Evolutionary conservation across 805 yeast species (phyloP).

Genomic region (Cyberlindnera americana): DNA sequence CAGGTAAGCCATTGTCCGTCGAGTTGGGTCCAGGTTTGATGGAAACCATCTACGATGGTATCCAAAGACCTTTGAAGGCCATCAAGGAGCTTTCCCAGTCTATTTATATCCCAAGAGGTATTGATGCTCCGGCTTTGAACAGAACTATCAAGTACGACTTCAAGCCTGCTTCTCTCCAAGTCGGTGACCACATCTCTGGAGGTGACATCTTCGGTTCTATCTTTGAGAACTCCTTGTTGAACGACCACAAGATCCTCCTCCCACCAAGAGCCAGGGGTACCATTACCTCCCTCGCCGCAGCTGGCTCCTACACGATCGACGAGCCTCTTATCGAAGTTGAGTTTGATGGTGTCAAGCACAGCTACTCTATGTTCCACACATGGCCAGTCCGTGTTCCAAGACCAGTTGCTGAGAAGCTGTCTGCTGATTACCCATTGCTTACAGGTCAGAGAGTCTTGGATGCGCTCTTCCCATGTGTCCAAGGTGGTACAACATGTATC

Average conservation of each 20-base stretch:
- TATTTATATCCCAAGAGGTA: slow-evolving; percentile 98
- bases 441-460: slow-evolving; percentile 99
- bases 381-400: slow-evolving; percentile 99
- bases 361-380: slow-evolving; percentile 93
- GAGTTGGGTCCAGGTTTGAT: slow-evolving; percentile 99
- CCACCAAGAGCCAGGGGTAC: slow-evolving; percentile 99
- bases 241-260: slow-evolving; percentile 88
- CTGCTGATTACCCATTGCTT: slow-evolving; percentile 92
- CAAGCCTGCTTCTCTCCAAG: slow-evolving; percentile 71
- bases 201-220: slow-evolving; percentile 96
- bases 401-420: slow-evolving; percentile 90
- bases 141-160: slow-evolving; percentile 83
- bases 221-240: slow-evolving; percentile 87
- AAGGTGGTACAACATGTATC: slow-evolving; percentile 99
- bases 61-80: slow-evolving; percentile 96
- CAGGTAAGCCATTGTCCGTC: slow-evolving; percentile 98
- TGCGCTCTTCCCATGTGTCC: slow-evolving; percentile 97
- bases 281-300: slow-evolving; percentile 79
- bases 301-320: slow-evolving; percentile 89
- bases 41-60: slow-evolving; percentile 99
- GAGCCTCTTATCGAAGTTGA: slow-evolving; percentile 91
- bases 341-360: slow-evolving; percentile 79
- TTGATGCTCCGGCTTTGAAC: slow-evolving; percentile 91
- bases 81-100: slow-evolving; percentile 85
- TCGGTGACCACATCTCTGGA: slow-evolving; percentile 97